A percentile compares a stretch with the other conserved stretches of the same genome.
These are phyloP conservation scores for Russula vinacea DNA, from an alignment of 768 basidiomycete genomes.

Conservation along the genomic window DNA sequence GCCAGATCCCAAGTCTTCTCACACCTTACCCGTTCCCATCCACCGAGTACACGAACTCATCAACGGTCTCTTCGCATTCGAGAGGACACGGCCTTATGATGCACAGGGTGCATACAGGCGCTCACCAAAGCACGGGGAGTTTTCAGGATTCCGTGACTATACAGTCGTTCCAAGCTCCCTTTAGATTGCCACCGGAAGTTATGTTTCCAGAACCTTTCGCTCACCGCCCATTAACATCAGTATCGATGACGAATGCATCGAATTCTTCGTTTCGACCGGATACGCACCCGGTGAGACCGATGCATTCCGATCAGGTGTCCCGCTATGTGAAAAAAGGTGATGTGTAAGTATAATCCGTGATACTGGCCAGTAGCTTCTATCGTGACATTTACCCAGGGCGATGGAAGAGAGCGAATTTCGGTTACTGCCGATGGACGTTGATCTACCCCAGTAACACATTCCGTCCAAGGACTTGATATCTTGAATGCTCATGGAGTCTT, in stretches of 20 bases:
- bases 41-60: too few species aligned
- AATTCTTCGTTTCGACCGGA: not conserved
- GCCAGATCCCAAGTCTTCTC: not conserved
- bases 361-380: not conserved
- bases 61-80: too few species aligned
- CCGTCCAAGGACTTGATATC: not conserved
- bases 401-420: not conserved
- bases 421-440: not conserved
- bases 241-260: not conserved
- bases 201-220: not conserved
- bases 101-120: too few species aligned
- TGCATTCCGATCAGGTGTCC: constrained; percentile 18
- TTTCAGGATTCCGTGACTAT: not conserved
- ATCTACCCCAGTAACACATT: constrained; percentile 14
- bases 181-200: not conserved
- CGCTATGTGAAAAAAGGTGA: constrained; percentile 19
- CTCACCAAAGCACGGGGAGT: not conserved
- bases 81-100: too few species aligned
- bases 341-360: constrained; percentile 7
- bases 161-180: not conserved
- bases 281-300: not conserved
- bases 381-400: constrained; percentile 1
- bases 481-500: not conserved
- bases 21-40: not conserved
- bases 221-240: not conserved